phyloP scores from a whole-genome alignment of 306 rosid species.

The Pyrus bretschneideri region DNA sequence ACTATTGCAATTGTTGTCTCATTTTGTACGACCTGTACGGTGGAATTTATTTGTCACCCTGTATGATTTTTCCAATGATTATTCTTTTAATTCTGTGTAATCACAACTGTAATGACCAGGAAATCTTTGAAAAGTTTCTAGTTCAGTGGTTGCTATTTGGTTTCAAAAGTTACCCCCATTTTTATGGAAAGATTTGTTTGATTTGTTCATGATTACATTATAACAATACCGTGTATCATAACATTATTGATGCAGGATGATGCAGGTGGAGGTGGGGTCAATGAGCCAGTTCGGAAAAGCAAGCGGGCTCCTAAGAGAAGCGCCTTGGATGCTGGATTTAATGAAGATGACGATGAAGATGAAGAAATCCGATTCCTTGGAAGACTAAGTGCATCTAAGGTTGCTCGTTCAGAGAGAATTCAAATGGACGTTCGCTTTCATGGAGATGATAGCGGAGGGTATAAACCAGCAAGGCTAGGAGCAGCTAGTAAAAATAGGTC shows the following conservation, averaged over 20 bases:
- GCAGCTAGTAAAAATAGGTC: slow-evolving; percentile 20
- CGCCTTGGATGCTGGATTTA: slow-evolving; percentile 7
- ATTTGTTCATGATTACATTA: neutral
- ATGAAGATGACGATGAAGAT: slow-evolving; percentile 25
- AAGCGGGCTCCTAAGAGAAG: slow-evolving; percentile 32
- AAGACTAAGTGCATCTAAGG: slow-evolving; percentile 26
- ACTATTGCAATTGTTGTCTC: slow-evolving; percentile 1
- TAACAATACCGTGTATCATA: neutral
- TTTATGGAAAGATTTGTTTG: neutral
- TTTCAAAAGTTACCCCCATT: neutral
- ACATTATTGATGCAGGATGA: slow-evolving; percentile 21
- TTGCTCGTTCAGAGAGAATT: neutral
- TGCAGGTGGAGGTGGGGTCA: slow-evolving; percentile 11
- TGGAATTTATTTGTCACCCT: neutral
- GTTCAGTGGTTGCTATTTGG: neutral
- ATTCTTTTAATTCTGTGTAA: neutral
- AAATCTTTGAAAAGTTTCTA: neutral
- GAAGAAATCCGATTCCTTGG: slow-evolving; percentile 33
- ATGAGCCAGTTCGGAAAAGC: slow-evolving; percentile 31
- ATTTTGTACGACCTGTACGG: neutral
- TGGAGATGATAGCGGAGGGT: slow-evolving; percentile 1
- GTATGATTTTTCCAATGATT: neutral
- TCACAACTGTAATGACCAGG: neutral
- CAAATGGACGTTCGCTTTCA: neutral
- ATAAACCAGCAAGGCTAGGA: slow-evolving; percentile 6